phyloP scores from a whole-genome alignment of 2,329 filamentous ascomycete species.

The Ceratocystis cubensis region DNA sequence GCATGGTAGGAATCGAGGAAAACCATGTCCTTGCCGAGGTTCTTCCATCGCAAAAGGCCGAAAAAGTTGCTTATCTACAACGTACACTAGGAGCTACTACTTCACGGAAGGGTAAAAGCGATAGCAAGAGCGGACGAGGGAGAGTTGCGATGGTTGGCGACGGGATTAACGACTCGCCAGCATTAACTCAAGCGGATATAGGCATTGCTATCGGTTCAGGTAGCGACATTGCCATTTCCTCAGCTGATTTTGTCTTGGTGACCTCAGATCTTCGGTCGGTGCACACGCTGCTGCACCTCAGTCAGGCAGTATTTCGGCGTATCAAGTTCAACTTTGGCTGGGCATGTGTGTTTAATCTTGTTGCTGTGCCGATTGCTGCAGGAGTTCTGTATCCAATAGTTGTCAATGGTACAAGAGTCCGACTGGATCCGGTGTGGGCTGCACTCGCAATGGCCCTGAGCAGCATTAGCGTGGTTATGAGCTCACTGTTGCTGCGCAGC shows the following conservation, averaged over 20 bases:
- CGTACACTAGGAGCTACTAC: slow-evolving; percentile 33
- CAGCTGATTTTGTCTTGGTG: slow-evolving; percentile 70
- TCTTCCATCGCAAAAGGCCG: slow-evolving; percentile 69
- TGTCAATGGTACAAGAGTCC: slow-evolving; percentile 41
- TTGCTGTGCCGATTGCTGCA: slow-evolving; percentile 68
- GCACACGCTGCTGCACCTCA: slow-evolving; percentile 60
- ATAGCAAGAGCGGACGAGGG: slow-evolving; percentile 30
- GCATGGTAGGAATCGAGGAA: slow-evolving; percentile 58
- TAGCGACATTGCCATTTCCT: slow-evolving; percentile 70
- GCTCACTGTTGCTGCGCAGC: slow-evolving; percentile 59
- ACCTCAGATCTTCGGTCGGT: slow-evolving; percentile 57
- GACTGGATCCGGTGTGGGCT: slow-evolving; percentile 72
- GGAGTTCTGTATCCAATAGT: slow-evolving; percentile 58
- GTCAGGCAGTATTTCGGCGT: slow-evolving; percentile 57
- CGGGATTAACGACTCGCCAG: slow-evolving; percentile 80
- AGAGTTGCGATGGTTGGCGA: slow-evolving; percentile 76
- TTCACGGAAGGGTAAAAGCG: slow-evolving; percentile 20
- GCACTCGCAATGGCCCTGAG: slow-evolving; percentile 85
- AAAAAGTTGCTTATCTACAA: slow-evolving; percentile 54
- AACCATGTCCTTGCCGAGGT: slow-evolving; percentile 76
- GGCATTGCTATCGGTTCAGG: slow-evolving; percentile 75
- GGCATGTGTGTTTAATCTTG: slow-evolving; percentile 70
- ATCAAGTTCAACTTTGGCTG: slow-evolving; percentile 78
- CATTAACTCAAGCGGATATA: slow-evolving; percentile 66
- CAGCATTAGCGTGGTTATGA: slow-evolving; percentile 76